These are phyloP conservation scores for Moesziomyces sp. DNA, from an alignment of 1,284 basidiomycete genomes.

Conservation along the genomic window DNA sequence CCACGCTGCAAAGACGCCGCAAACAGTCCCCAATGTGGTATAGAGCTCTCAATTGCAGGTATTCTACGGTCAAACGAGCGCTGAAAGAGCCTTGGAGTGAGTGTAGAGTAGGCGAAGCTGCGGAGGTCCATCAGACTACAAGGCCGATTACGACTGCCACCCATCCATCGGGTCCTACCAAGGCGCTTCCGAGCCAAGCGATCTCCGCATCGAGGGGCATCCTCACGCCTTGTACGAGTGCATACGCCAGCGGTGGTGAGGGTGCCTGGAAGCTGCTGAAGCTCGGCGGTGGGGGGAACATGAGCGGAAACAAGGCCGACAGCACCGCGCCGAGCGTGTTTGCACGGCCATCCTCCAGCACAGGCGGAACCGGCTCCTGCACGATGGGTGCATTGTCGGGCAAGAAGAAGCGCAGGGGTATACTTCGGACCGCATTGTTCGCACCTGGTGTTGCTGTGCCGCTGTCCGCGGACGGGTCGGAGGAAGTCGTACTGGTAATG, in stretches of 20 bases:
- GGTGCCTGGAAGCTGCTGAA: constrained; percentile 43
- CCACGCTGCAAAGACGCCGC: too few species aligned
- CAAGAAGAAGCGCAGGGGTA: constrained; percentile 83
- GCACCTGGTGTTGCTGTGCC: constrained; percentile 14
- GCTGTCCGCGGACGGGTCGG: constrained; percentile 20
- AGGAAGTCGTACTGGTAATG: constrained; percentile 34
- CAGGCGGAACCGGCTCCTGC: constrained; percentile 85
- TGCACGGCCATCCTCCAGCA: constrained; percentile 66
- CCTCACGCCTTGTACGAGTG: constrained; percentile 86
- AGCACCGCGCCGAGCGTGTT: constrained; percentile 70
- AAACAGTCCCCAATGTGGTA: too few species aligned
- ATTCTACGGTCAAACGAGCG: too few species aligned
- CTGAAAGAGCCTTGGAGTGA: too few species aligned
- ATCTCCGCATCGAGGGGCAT: constrained; percentile 87
- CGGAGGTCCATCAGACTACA: constrained; percentile 1
- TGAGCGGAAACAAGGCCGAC: constrained; percentile 69
- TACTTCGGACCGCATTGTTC: constrained; percentile 29
- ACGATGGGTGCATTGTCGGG: constrained; percentile 85
- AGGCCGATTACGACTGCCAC: constrained; percentile 41
- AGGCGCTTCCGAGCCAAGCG: constrained; percentile 88
- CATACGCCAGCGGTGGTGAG: constrained; percentile 69
- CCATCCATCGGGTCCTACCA: constrained; percentile 95
- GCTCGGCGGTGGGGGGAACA: constrained; percentile 69
- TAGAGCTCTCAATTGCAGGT: background rate
- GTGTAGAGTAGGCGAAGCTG: background rate